phyloP scores from a whole-genome alignment of 805 yeast genomes.

The Ogataea parapolymorpha region DNA sequence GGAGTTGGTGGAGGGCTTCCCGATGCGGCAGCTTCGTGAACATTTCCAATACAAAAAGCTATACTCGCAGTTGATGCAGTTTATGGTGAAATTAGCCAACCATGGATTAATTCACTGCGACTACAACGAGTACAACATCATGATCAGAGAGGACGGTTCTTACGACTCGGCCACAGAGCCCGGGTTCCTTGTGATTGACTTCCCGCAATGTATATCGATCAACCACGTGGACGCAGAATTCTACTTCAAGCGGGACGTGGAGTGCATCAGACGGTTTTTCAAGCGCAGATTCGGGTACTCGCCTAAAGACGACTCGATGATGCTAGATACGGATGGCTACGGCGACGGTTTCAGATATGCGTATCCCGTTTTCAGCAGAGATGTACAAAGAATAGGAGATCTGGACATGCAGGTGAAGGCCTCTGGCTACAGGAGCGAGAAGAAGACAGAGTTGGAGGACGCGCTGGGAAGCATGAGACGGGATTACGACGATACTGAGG shows the following conservation, averaged over 20 bases:
- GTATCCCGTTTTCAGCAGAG: constrained; percentile 77
- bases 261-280: constrained; percentile 83
- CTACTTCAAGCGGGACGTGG: constrained; percentile 90
- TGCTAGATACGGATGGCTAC: constrained; percentile 75
- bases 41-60: constrained; percentile 68
- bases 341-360: constrained; percentile 77
- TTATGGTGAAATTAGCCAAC: constrained; percentile 78
- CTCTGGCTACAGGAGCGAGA: constrained; percentile 64
- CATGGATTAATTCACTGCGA: constrained; percentile 96
- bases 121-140: constrained; percentile 93
- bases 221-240: constrained; percentile 86
- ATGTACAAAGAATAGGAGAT: constrained; percentile 61
- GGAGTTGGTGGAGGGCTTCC: constrained; percentile 87
- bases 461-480: constrained; percentile 70
- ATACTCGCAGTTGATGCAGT: constrained; percentile 82
- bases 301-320: constrained; percentile 63
- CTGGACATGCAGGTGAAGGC: constrained; percentile 90
- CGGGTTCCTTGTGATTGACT: constrained; percentile 91
- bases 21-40: constrained; percentile 78
- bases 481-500: constrained; percentile 32
- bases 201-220: constrained; percentile 96
- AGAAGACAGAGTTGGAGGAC: constrained; percentile 58
- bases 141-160: constrained; percentile 59
- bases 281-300: constrained; percentile 69
- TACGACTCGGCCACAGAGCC: constrained; percentile 48